Evolutionary conservation across 164 flowering plant species (phyloP), one percentile per base, ranked within the genome.

Genomic region (Liriodendron chinense): DNA sequence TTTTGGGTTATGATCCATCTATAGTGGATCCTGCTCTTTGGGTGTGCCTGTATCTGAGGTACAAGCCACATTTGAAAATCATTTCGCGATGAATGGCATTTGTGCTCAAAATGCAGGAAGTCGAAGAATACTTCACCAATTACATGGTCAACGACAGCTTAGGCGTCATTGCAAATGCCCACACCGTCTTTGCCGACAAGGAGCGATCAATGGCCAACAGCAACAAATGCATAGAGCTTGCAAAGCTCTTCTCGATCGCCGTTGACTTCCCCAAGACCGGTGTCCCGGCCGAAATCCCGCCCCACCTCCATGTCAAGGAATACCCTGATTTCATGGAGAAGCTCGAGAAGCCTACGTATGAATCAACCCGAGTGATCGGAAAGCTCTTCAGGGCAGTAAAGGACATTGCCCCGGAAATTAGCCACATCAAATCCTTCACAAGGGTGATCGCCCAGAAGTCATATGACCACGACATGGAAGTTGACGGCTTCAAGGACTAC

Each of bases 321-420:
- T 94, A 81, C 74, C 97, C 98, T 23, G 97, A 94, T 77, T 94
- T 92, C 86, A 94, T 91, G 94, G 97, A 94, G 24, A 94, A 93
- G 83, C 89, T 78, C 2, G 94, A 91, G 80, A 91, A 83, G 78
- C 77, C 87, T 20, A 90, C 87, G 13, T 94, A 94, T 70, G 78
- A 75, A 62, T 94, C 98, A 4, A 56, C 56, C 0, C 23, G 74
- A 49, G 82, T 82, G 66, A 73, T 82, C 47, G 81, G 84, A 20
- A 82, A 82, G 68, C 82, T 82, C 24, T 93, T 84, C 77, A 82
- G 94, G 26, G 89, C 81, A 47, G 91, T 94, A 66, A 93, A 84
- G 73, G 86, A 85, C 65, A 80, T 84, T 26, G 80, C 85, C 25
- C 81, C 88, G 13, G 57, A 75, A 0, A 26, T 61, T 0, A 53